Evolutionary conservation across 140 eudicot genomes (phyloP), one percentile per base, ranked within the genome.

Genomic region (Ambrosia hybrid): DNA sequence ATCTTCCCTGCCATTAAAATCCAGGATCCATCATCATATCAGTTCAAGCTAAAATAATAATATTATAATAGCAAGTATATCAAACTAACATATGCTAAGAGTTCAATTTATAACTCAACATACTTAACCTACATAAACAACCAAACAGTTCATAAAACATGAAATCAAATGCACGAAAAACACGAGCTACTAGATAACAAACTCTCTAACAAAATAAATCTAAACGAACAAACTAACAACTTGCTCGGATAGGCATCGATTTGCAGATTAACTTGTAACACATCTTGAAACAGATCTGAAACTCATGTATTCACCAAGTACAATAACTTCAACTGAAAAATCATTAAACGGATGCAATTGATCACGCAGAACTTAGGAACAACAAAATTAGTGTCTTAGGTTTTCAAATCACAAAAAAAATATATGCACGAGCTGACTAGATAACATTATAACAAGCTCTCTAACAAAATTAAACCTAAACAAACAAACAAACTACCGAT

Each of bases 1-100:
- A 90, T 87, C 73, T 83, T 90, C 77, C 79, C 64, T 65, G 74
- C 64, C 49, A 65, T 34, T 45, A 57, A 53, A 65, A 65, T 15
- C 30, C 67, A 26, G 41, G 12, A 61, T 48, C 12, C 36, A 58
- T 15, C 16, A 43, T 15, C 39, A 49, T 11, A 52, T 49, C 71
- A 77, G 34, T 70, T 51, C 72, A 38, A 39, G 45, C 1, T 8
- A 51, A 30, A 77, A 6, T 51, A 3, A 30, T 16, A 15, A n/a
- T 33, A 58, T 12, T 10, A 43, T 41, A 12, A 3, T 16, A 59
- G 45, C 45, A 39, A 58, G 55, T 56, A 56, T 33, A 55, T 11
- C 58, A 75, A n/a, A 75, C 57, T 21, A 52, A 52, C 12, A 21
- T 7, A 21, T 21, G 30, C 30, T 21, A 21, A 21, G 30, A 21